Base-by-base conservation (phyloP, 148 eudicot genomes). In the Chenopodium suecicum region DNA sequence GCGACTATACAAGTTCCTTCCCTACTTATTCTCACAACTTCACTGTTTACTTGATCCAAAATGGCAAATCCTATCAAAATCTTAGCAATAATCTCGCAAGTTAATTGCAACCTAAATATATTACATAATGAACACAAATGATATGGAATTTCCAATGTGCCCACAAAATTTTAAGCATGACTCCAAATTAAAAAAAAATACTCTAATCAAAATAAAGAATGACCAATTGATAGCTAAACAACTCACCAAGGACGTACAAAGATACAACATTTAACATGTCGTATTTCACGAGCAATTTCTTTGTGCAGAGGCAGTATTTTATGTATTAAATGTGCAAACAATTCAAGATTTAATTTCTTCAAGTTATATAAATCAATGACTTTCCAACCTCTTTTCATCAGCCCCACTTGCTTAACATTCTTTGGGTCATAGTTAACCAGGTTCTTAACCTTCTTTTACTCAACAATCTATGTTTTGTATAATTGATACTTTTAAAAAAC, bases 151-250 rank as follows among this genome's bases (percentile, higher is more conserved):
- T 56, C 37, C 20, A 60, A n/a, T 60, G 9, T 54, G 60, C 25
- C 48, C 74, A 50, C 22, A 25, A 47, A 78, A 47, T 47, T 2
- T 66, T 25, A 64, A 58, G 58, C 54, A 50, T 60, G 58, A 46
- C 31, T 46, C n/a, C 37, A 77, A 41, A 9, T 54, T 16, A 54
- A 19, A 54, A 19, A 54, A 54, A 48, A 48, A 48, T 48, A 54
- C 19, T 78, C 52, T 67, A 17, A 25, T 17, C 81, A 68, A 50
- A 31, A 67, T 48, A 41, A 52, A 22, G 9, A 44, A 68, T 69
- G 81, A 78, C 22, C 70, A 52, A 56, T 62, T 78, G 74, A 48
- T 32, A 64, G 22, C 44, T 9, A 69, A 78, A 67, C 48, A 50
- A 13, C 32, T 48, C 62, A 66, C 27, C n/a, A 9, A 68, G 32